Evolutionary conservation across 148 eudicot species (phyloP).

Genomic region (Rhododendron ovatum): DNA sequence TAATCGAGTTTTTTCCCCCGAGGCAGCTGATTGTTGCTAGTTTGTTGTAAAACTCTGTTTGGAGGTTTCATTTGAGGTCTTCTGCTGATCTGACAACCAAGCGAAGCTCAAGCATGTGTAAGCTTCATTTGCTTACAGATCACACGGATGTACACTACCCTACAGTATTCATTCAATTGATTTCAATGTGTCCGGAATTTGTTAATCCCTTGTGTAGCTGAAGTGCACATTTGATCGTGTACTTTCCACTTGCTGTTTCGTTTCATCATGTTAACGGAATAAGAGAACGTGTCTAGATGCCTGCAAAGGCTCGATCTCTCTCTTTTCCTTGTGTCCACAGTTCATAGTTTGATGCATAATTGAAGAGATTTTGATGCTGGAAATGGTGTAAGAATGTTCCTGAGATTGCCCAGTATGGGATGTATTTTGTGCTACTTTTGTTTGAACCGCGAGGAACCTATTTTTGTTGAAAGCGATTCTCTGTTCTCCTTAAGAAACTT

Average conservation of each 20-base stretch:
- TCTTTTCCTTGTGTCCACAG: background rate
- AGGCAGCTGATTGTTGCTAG: conserved; percentile 8
- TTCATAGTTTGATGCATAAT: background rate
- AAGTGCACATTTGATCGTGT: background rate
- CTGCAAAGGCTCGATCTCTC: background rate
- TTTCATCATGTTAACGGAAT: background rate
- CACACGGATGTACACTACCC: conserved; percentile 15
- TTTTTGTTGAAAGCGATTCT: background rate
- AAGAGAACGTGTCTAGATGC: background rate
- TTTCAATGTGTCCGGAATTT: background rate
- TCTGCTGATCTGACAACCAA: conserved; percentile 1
- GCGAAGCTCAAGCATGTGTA: conserved; percentile 20
- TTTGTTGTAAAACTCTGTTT: background rate
- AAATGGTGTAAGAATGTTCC: background rate
- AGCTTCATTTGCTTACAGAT: conserved; percentile 18
- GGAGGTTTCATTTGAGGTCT: background rate
- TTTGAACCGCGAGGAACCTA: background rate
- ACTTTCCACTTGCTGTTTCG: background rate
- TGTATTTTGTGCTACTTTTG: background rate
- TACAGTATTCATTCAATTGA: conserved; percentile 11
- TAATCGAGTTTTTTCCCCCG: conserved; percentile 7
- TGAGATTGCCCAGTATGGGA: background rate
- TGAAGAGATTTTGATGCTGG: background rate
- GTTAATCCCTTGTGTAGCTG: background rate
- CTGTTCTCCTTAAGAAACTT: background rate